A percentile compares a stretch with the other conserved stretches of the same genome.
These are phyloP conservation scores for Pluteus cervinus DNA, from an alignment of 768 basidiomycete genomes.

Conservation along the genomic window DNA sequence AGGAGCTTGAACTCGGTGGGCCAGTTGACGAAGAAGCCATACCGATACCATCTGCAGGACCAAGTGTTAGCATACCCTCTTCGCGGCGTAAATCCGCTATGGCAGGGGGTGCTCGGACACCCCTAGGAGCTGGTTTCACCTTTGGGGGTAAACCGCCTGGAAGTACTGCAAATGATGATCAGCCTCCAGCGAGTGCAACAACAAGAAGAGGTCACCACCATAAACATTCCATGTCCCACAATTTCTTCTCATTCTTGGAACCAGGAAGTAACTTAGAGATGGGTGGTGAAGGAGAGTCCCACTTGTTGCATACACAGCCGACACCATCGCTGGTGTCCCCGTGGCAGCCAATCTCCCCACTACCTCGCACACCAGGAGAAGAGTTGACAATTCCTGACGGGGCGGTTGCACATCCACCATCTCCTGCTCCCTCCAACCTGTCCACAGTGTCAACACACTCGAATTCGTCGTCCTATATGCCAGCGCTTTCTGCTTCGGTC, in stretches of 20 bases:
- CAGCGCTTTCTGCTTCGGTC: constrained; percentile 7
- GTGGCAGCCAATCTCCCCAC: constrained; percentile 55
- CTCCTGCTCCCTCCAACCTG: too few relatives aligned
- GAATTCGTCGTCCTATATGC: constrained; percentile 1
- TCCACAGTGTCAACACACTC: constrained; percentile 1
- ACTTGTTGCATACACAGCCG: constrained; percentile 50
- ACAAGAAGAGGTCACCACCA: constrained; percentile 78
- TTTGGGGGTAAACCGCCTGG: constrained; percentile 58
- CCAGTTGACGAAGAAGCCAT: constrained; percentile 41
- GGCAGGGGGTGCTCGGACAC: constrained; percentile 23
- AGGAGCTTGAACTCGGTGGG: constrained; percentile 36
- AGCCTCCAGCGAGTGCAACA: too few relatives aligned
- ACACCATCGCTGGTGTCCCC: constrained; percentile 59
- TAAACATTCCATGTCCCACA: constrained; percentile 90
- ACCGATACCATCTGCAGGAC: constrained; percentile 37
- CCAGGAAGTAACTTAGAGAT: constrained; percentile 38
- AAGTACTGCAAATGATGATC: too few relatives aligned
- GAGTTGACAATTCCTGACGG: neutral
- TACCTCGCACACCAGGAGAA: too few relatives aligned
- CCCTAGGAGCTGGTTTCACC: constrained; percentile 52
- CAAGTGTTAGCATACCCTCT: constrained; percentile 34
- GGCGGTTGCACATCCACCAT: too few relatives aligned
- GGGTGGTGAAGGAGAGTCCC: constrained; percentile 7
- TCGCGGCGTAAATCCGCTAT: constrained; percentile 19
- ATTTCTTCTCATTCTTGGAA: constrained; percentile 94